phyloP scores from a whole-genome alignment of 352 stramenopile genomes.

The Pythium graminicola region DNA sequence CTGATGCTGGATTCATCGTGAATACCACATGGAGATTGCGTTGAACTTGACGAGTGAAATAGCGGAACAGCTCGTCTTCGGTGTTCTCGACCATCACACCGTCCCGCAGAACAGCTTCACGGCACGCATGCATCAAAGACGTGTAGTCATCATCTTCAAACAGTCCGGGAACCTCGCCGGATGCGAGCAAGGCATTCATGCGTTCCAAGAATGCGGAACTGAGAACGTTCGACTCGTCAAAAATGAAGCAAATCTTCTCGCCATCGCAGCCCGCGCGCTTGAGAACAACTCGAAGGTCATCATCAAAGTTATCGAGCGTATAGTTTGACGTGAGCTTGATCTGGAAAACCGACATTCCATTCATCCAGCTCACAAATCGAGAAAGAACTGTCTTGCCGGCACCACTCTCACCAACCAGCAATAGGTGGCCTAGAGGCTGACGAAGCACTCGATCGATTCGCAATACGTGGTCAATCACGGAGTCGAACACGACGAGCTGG shows the following conservation, averaged over 20 bases:
- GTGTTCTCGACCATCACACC: slow-evolving; percentile 89
- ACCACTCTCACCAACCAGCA: slow-evolving; percentile 98
- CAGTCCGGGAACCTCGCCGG: slow-evolving; percentile 98
- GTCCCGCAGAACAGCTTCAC: slow-evolving; percentile 91
- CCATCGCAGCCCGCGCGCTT: slow-evolving; percentile 96
- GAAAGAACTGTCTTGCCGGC: slow-evolving; percentile 99
- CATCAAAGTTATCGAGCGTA: slow-evolving; percentile 98
- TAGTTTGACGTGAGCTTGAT: slow-evolving; percentile 99
- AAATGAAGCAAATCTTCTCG: slow-evolving; percentile 99
- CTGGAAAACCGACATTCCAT: slow-evolving; percentile 99
- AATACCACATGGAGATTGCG: slow-evolving; percentile 99
- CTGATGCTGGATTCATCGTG: slow-evolving; percentile 99
- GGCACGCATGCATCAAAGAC: slow-evolving; percentile 94
- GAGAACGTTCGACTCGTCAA: slow-evolving; percentile 99
- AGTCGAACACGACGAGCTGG: slow-evolving; percentile 99
- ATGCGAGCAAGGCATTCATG: slow-evolving; percentile 99
- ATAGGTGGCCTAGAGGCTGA: slow-evolving; percentile 97
- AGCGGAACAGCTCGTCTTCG: slow-evolving; percentile 93
- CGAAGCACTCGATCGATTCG: slow-evolving; percentile 97
- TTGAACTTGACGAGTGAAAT: slow-evolving; percentile 98
- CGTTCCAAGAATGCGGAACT: slow-evolving; percentile 98
- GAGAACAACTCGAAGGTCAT: slow-evolving; percentile 97
- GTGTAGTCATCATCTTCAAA: slow-evolving; percentile 99
- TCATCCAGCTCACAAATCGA: slow-evolving; percentile 99
- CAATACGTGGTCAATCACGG: slow-evolving; percentile 98